These are phyloP conservation scores for Ophidiomyces ophidiicola DNA, from an alignment of 2,329 filamentous ascomycete genomes.

Conservation along the genomic window DNA sequence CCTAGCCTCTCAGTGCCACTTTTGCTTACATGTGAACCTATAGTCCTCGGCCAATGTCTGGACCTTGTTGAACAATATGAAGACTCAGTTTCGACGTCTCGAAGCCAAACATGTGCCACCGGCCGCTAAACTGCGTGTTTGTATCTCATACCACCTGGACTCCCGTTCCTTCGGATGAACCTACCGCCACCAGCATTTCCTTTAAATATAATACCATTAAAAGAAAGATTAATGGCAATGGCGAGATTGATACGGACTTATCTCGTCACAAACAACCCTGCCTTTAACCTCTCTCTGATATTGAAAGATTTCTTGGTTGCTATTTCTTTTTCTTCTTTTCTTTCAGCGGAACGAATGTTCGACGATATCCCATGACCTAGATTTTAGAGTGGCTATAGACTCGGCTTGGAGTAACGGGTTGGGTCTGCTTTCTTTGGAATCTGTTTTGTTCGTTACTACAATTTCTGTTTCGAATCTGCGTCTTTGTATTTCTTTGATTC, in stretches of 20 bases:
- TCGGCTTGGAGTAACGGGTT: slow-evolving; percentile 10
- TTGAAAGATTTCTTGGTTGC: slow-evolving; percentile 3
- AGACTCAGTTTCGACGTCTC: slow-evolving; percentile 5
- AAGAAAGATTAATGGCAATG: no score
- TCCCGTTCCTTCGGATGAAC: no score
- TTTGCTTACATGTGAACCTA: not conserved
- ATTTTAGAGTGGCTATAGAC: slow-evolving; percentile 13
- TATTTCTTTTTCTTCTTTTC: slow-evolving; percentile 4
- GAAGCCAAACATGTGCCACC: slow-evolving; percentile 4
- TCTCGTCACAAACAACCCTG: no score
- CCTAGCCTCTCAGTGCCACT: not conserved
- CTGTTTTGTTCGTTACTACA: slow-evolving; percentile 1
- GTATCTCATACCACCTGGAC: no score
- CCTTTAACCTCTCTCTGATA: slow-evolving; percentile 2
- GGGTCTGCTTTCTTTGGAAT: slow-evolving; percentile 10
- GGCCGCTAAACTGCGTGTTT: slow-evolving; percentile 3
- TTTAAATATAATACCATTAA: no score
- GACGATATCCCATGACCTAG: slow-evolving; percentile 14
- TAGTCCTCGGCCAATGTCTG: slow-evolving; percentile 15
- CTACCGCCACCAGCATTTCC: no score
- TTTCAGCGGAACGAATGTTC: slow-evolving; percentile 11
- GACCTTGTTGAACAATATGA: slow-evolving; percentile 13
- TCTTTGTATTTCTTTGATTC: slow-evolving; percentile 1
- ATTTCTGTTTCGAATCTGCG: slow-evolving; percentile 1
- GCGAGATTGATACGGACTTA: no score